Evolutionary conservation across 2,329 filamentous ascomycete species (phyloP).

Genomic region (Aspergillus transmontanensis): DNA sequence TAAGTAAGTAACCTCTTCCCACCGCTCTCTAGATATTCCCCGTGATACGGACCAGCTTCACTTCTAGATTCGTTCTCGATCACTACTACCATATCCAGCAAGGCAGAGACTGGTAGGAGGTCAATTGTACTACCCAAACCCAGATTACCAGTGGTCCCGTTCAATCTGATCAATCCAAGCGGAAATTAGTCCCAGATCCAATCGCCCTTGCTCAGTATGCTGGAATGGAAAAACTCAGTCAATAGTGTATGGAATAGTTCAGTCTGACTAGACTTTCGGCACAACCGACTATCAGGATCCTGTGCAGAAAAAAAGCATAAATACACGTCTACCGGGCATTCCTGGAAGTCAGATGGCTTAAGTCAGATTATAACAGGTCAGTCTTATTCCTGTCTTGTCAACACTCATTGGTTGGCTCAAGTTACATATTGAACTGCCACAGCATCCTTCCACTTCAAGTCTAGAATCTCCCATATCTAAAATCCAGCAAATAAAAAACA

Average conservation of each 20-base stretch:
- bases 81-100: neutral
- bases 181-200: neutral
- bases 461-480: neutral
- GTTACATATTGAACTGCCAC: neutral
- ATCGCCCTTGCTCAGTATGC: neutral
- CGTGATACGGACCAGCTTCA: neutral
- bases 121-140: neutral
- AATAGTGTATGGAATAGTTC: neutral
- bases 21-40: neutral
- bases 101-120: neutral
- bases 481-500: neutral
- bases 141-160: neutral
- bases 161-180: neutral
- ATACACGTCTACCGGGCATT: neutral
- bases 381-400: neutral
- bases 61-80: neutral
- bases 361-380: neutral
- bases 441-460: neutral
- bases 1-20: neutral
- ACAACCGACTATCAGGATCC: neutral
- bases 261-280: neutral
- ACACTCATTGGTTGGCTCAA: neutral
- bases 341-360: neutral
- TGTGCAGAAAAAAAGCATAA: conserved; percentile 4
- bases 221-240: neutral